These are phyloP conservation scores for Dioscorea alata DNA, from an alignment of 106 monocot genomes.

Conservation along the genomic window DNA sequence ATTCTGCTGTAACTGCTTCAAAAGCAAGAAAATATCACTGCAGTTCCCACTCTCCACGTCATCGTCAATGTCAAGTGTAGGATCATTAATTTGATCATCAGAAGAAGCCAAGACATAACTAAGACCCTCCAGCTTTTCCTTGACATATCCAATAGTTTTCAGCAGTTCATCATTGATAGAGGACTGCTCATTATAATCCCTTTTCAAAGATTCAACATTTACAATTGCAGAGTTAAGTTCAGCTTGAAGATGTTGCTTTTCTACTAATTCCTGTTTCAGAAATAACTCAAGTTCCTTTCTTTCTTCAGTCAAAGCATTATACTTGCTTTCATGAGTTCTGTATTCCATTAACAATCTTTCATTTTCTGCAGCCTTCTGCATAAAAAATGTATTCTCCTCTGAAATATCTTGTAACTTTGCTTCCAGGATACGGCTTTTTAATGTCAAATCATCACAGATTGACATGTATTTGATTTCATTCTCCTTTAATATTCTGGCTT, in stretches of 20 bases:
- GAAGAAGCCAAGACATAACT: slow-evolving; percentile 21
- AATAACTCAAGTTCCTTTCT: slow-evolving; percentile 39
- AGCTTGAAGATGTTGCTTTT: slow-evolving; percentile 34
- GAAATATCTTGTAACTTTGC: slow-evolving; percentile 40
- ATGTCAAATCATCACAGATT: slow-evolving; percentile 51
- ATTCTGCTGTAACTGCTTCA: slow-evolving; percentile 42
- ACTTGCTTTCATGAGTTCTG: slow-evolving; percentile 33
- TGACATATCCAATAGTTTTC: slow-evolving; percentile 17
- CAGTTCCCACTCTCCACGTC: slow-evolving; percentile 33
- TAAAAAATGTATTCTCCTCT: slow-evolving; percentile 47
- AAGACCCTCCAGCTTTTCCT: slow-evolving; percentile 36
- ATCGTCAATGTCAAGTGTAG: slow-evolving; percentile 19
- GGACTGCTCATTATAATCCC: slow-evolving; percentile 28
- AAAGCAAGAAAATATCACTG: slow-evolving; percentile 24
- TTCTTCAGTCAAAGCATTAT: slow-evolving; percentile 45
- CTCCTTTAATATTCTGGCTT: slow-evolving; percentile 31
- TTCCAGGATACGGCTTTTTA: slow-evolving; percentile 48
- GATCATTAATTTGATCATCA: slow-evolving; percentile 21
- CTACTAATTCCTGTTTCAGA: slow-evolving; percentile 48
- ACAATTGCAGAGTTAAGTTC: slow-evolving; percentile 25
- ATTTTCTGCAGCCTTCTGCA: slow-evolving; percentile 39
- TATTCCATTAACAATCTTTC: slow-evolving; percentile 31
- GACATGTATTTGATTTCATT: slow-evolving; percentile 36
- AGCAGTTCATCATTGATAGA: slow-evolving; percentile 40
- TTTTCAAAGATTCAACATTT: slow-evolving; percentile 42